Conservation (phyloP, 2,329 filamentous ascomycete species). For the Amauroascus niger region DNA sequence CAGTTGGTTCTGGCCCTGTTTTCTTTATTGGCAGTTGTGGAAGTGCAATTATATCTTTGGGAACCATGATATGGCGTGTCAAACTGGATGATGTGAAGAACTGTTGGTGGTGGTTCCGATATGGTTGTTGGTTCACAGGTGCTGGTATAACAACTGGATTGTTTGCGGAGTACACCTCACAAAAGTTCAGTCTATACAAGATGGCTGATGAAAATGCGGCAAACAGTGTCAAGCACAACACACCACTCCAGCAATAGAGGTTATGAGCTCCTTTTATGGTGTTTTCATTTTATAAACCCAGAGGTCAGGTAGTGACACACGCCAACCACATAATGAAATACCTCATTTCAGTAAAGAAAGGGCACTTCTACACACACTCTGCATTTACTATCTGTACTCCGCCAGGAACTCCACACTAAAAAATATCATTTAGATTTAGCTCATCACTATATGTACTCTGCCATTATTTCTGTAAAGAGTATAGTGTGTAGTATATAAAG, state of each 20-base stretch:
- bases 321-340: no score
- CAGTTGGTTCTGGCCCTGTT: conserved; percentile 47
- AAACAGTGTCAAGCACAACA: neutral
- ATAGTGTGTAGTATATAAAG: no score
- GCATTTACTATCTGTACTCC: no score
- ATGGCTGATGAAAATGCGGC: neutral
- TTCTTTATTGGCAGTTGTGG: conserved; percentile 52
- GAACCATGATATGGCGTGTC: conserved; percentile 51
- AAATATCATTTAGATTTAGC: no score
- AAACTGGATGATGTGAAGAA: conserved; percentile 47
- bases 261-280: no score
- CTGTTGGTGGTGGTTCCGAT: conserved; percentile 58
- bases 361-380: no score
- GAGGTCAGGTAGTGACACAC: no score
- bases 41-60: conserved; percentile 45
- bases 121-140: conserved; percentile 53
- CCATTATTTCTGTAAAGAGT: no score
- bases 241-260: neutral
- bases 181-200: conserved; percentile 5
- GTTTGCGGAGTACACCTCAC: conserved; percentile 44
- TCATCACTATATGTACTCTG: no score
- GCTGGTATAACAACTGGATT: conserved; percentile 49
- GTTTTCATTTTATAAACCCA: no score
- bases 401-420: no score
- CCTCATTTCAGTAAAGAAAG: no score